Conservation (phyloP, 2,329 filamentous ascomycete species). For the Diplocarpon mali region DNA sequence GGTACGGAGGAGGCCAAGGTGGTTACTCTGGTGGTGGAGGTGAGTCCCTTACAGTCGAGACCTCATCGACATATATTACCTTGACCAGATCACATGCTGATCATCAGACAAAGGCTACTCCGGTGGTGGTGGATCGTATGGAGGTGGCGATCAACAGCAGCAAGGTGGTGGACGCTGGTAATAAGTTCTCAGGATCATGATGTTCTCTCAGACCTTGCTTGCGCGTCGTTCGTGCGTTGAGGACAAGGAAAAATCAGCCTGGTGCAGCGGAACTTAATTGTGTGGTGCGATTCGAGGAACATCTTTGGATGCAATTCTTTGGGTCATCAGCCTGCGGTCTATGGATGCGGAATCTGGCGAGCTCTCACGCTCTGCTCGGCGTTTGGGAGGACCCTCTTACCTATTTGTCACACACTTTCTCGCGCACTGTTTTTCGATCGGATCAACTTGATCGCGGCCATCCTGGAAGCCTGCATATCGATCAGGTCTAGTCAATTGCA, state of each 20-base stretch:
- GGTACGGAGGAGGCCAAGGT: slow-evolving; percentile 29
- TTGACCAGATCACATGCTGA: slow-evolving; percentile 12
- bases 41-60: slow-evolving; percentile 11
- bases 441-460: slow-evolving; percentile 26
- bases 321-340: slow-evolving; percentile 24
- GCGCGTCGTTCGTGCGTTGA: slow-evolving; percentile 17
- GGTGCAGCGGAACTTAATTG: slow-evolving; percentile 27
- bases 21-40: slow-evolving; percentile 22
- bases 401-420: slow-evolving; percentile 22
- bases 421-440: slow-evolving; percentile 19
- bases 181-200: slow-evolving; percentile 16
- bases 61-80: slow-evolving; percentile 1
- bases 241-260: slow-evolving; percentile 26
- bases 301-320: slow-evolving; percentile 16
- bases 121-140: slow-evolving; percentile 21
- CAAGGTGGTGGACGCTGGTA: slow-evolving; percentile 22
- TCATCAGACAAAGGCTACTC: slow-evolving; percentile 19
- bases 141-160: slow-evolving; percentile 24
- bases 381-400: slow-evolving; percentile 23
- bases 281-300: slow-evolving; percentile 21
- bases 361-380: slow-evolving; percentile 26
- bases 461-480: slow-evolving; percentile 20
- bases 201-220: slow-evolving; percentile 23
- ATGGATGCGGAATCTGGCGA: slow-evolving; percentile 25
- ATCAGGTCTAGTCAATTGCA: slow-evolving; percentile 23